phyloP scores from a whole-genome alignment of 2,329 filamentous ascomycete species.

The Neofusicoccum umdonicola region DNA sequence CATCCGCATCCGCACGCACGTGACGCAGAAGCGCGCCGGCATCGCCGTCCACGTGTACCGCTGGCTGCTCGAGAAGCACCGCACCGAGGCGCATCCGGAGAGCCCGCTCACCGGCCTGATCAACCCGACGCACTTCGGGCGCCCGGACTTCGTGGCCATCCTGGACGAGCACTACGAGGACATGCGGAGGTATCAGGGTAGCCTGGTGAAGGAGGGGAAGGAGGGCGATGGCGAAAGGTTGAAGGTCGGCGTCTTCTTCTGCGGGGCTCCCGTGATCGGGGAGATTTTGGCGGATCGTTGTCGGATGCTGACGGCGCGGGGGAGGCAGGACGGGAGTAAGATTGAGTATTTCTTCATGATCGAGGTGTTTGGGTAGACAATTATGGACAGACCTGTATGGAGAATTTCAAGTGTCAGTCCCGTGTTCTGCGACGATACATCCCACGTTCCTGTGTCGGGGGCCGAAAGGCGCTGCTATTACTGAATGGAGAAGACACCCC shows the following conservation, averaged over 20 bases:
- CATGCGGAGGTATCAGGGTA: slow-evolving; percentile 36
- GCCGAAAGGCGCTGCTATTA: too few species aligned
- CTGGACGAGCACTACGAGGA: slow-evolving; percentile 55
- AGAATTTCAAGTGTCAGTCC: too few species aligned
- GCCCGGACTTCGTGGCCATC: slow-evolving; percentile 55
- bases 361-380: slow-evolving; percentile 52
- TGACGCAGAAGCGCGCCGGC: slow-evolving; percentile 55
- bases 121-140: slow-evolving; percentile 54
- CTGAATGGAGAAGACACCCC: too few species aligned
- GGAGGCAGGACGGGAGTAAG: slow-evolving; percentile 51
- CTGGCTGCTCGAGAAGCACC: slow-evolving; percentile 57
- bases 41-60: slow-evolving; percentile 57
- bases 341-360: slow-evolving; percentile 59
- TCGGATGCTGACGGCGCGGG: slow-evolving; percentile 49
- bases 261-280: slow-evolving; percentile 56
- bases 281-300: slow-evolving; percentile 52
- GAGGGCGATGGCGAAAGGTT: slow-evolving; percentile 30
- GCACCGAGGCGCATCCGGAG: slow-evolving; percentile 51
- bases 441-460: too few species aligned
- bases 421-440: too few species aligned
- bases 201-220: slow-evolving; percentile 19
- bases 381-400: too few species aligned
- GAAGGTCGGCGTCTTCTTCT: slow-evolving; percentile 58
- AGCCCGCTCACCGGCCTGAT: slow-evolving; percentile 55
- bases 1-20: slow-evolving; percentile 56